Evolutionary conservation across 2,329 filamentous ascomycete species (phyloP), one percentile per base, ranked within the genome.

Genomic region (Microsporum canis): DNA sequence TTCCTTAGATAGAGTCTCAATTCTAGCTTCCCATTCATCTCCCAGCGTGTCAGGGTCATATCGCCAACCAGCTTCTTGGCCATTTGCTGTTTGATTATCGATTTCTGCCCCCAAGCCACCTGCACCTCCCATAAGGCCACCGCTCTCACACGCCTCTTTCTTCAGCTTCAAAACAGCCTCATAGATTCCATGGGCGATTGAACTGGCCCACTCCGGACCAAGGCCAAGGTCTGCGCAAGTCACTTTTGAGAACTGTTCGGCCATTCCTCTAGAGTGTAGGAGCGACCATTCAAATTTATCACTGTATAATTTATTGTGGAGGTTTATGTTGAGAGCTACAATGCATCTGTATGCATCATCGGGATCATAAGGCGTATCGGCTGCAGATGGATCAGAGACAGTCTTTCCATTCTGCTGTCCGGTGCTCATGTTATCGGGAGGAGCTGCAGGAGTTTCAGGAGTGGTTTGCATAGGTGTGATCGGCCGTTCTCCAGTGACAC

Each of bases 251-350:
- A 97, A 97, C 10, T 87, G 84, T 73, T 99, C 92, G 0, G 94
- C 90, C 47, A 92, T 91, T 27, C 92, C 92, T 1, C 91, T 88
- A 1, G 91, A 91, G 69, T 97, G 91, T 17, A 96, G 80, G 23
- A 99, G 79, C 3, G 92, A 97, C 92, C 92, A 97, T 72, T 97
- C 92, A 65, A 99, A 97, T 70, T 91, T 96, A 79, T 99, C 94
- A 2, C 89, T 95, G 74, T 96, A 97, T 10, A 97, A 82, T 67
- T 88, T 86, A 61, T 95, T 95, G 59, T 91, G 86, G 27, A 97
- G 81, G 70, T 96, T 96, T 69, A 99, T 88, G 71, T 88, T 96
- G 51, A 99, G 79, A 51, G 85, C 89, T 66, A 99, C 86, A 68
- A 97, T 88, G 72, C 94, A 97, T 57, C 94, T 86, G 74, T 97